A percentile compares a stretch with the other conserved stretches of the same genome.
phyloP scores from a whole-genome alignment of 441 rosid genomes.

The Breynia disticha region DNA sequence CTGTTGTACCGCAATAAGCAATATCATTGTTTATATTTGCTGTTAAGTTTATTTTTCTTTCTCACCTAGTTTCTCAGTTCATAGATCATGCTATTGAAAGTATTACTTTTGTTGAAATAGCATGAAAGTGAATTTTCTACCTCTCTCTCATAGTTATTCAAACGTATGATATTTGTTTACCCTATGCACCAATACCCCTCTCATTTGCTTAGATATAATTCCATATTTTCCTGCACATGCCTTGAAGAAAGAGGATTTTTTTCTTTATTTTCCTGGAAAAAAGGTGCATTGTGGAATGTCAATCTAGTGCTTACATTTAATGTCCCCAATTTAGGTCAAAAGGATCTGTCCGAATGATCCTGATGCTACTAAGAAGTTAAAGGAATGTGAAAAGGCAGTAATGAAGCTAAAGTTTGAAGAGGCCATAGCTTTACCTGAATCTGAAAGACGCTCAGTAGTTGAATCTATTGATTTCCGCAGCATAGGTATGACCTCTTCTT shows the following conservation, averaged over 20 bases:
- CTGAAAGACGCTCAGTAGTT: slow-evolving; percentile 63
- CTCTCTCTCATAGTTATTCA: too few relatives aligned
- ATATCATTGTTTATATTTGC: too few relatives aligned
- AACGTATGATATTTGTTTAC: too few relatives aligned
- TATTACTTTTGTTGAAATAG: too few relatives aligned
- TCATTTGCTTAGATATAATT: too few relatives aligned
- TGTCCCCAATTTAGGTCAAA: slow-evolving; percentile 46
- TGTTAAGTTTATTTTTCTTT: too few relatives aligned
- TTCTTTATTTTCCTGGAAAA: not conserved
- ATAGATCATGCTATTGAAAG: too few relatives aligned
- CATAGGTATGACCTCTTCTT: slow-evolving; percentile 41
- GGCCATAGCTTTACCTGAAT: slow-evolving; percentile 73
- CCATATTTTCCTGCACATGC: too few relatives aligned
- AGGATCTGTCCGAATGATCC: slow-evolving; percentile 84
- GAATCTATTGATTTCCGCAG: slow-evolving; percentile 74
- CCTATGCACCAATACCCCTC: too few relatives aligned
- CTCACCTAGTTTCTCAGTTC: too few relatives aligned
- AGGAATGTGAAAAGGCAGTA: slow-evolving; percentile 92
- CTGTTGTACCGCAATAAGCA: too few relatives aligned
- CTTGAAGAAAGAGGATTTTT: not conserved
- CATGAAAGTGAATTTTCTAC: too few relatives aligned
- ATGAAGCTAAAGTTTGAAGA: slow-evolving; percentile 93
- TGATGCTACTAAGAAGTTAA: slow-evolving; percentile 79
- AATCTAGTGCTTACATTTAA: slow-evolving; percentile 5
- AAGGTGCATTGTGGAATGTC: slow-evolving; percentile 1